These are phyloP conservation scores for Rhizomucor pusillus DNA, from an alignment of 371 early-diverging fungal species.

Conservation along the genomic window DNA sequence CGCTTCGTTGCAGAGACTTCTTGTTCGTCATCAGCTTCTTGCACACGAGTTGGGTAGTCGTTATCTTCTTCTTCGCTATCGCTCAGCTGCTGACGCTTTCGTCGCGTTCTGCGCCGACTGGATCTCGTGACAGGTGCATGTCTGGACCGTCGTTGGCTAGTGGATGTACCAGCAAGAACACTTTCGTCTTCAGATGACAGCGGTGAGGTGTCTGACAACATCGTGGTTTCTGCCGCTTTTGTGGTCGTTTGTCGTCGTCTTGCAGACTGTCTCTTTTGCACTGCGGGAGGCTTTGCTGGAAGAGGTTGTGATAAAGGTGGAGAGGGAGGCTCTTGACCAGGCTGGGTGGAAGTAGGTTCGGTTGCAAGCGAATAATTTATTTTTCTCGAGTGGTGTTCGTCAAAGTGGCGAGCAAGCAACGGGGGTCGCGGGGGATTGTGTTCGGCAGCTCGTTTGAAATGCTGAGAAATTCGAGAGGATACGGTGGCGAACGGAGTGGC, in stretches of 20 bases:
- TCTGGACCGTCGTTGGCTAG: neutral
- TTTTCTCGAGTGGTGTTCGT: conserved; percentile 73
- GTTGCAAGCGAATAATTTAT: conserved; percentile 75
- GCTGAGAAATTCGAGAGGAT: conserved; percentile 83
- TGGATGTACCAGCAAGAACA: neutral
- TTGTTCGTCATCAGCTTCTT: conserved; percentile 12
- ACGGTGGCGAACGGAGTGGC: conserved; percentile 86
- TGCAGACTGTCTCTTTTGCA: conserved; percentile 4
- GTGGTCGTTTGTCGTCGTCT: neutral
- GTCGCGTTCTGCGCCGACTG: neutral
- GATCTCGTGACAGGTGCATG: conserved; percentile 1
- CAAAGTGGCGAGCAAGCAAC: conserved; percentile 67
- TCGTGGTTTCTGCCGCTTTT: neutral
- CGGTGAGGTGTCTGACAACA: conserved; percentile 14
- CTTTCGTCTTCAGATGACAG: conserved; percentile 19
- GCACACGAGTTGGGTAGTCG: neutral
- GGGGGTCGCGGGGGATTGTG: conserved; percentile 77
- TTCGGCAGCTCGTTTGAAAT: conserved; percentile 75
- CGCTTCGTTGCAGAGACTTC: conserved; percentile 8
- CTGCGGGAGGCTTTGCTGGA: conserved; percentile 3
- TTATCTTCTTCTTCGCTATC: neutral
- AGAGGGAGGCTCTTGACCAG: conserved; percentile 2
- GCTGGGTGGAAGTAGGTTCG: conserved; percentile 14
- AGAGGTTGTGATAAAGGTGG: conserved; percentile 4
- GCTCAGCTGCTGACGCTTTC: neutral